phyloP scores from a whole-genome alignment of 306 rosid species.

The Potentilla sterilis region DNA sequence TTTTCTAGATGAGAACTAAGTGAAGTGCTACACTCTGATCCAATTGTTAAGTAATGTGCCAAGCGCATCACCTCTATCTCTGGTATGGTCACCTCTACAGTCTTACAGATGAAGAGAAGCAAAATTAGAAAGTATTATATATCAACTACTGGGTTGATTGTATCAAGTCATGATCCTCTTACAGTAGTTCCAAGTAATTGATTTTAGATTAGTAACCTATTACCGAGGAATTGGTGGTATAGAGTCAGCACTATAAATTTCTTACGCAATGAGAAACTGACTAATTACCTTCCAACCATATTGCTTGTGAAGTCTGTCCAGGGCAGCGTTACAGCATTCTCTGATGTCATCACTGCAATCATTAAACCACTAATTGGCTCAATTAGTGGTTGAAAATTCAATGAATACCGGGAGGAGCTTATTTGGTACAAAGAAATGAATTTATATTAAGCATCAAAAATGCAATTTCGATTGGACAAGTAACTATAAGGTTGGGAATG shows the following conservation, averaged over 20 bases:
- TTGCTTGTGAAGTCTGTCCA: constrained; percentile 62
- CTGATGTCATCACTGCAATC: constrained; percentile 83
- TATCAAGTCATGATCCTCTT: neutral
- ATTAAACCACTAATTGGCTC: constrained; percentile 83
- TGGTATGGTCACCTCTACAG: constrained; percentile 81
- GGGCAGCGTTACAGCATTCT: constrained; percentile 61
- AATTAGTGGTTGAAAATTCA: constrained; percentile 50
- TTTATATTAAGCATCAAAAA: neutral
- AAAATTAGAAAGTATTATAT: constrained; percentile 23
- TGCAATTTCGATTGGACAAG: neutral
- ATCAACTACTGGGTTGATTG: neutral
- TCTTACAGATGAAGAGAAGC: constrained; percentile 37
- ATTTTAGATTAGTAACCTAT: neutral
- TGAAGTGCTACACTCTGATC: constrained; percentile 67
- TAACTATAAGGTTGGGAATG: neutral
- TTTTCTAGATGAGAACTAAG: constrained; percentile 50
- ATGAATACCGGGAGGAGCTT: constrained; percentile 8
- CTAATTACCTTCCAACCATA: constrained; percentile 73
- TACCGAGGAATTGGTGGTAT: neutral
- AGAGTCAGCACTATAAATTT: neutral
- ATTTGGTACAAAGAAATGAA: constrained; percentile 10
- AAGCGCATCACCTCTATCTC: constrained; percentile 93
- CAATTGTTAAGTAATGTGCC: constrained; percentile 86
- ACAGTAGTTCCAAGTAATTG: neutral
- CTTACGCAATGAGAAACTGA: neutral